Evolutionary conservation across 805 yeast genomes (phyloP), one percentile per base, ranked within the genome.

Genomic region (Cyberlindnera euphorbiiphila): DNA sequence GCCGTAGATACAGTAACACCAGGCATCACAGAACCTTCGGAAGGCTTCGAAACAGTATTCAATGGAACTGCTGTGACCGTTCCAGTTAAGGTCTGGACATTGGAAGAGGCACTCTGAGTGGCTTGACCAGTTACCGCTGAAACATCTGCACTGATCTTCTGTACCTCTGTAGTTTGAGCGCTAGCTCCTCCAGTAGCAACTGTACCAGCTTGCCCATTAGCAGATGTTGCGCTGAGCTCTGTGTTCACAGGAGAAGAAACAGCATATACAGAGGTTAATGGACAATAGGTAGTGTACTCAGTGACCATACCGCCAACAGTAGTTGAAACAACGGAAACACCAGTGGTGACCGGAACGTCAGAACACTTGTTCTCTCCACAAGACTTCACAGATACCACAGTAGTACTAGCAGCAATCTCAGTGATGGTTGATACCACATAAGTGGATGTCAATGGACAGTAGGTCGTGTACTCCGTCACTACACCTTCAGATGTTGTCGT

Each of bases 281-380:
- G 46, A 23, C 44, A 45, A 25, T 42, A 39, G 11, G 45, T 41
- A 17, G 48, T 44, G 35, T 36, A 36, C 27, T 25, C 31, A 12
- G 39, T 30, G 11, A 21, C 35, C 25, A 30, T 41, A 17, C 39
- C 39, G 15, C 23, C 34, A 13, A 26, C 13, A 4, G 42, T 37
- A 13, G 36, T 18, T 2, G 47, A 37, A 6, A 41, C 46, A 36
- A 43, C 45, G 7, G 60, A 41, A 29, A 48, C 48, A 35, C 55
- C 57, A 20, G 59, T 53, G 21, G 58, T 52, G 24, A 47, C 41
- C 26, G 56, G 42, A 21, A 47, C 27, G 20, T 31, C 31, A 25
- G 45, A n/a, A 42, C 61, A 56, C 8, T 14, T 39, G 31, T 49
- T 28, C 14, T 40, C 36, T 14, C 45, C 28, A 36, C 54, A 51